These are phyloP conservation scores for Aspergillus tamarii DNA, from an alignment of 2,329 filamentous ascomycete genomes.

Conservation along the genomic window DNA sequence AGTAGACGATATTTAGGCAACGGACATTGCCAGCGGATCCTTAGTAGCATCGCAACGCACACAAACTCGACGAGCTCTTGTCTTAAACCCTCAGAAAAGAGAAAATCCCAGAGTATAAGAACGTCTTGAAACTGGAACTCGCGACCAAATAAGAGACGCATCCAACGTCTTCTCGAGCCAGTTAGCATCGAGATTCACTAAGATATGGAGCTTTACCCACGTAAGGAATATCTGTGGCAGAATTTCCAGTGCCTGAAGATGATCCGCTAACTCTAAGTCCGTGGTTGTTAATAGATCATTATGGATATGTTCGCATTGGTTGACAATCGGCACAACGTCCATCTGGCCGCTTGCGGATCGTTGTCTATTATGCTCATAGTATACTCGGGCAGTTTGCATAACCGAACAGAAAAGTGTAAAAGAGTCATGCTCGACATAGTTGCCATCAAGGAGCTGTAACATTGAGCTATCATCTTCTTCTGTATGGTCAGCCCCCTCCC, in stretches of 20 bases:
- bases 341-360: constrained; percentile 47
- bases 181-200: constrained; percentile 2
- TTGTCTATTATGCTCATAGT: constrained; percentile 73
- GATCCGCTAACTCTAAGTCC: constrained; percentile 80
- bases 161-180: constrained; percentile 66
- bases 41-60: constrained; percentile 90
- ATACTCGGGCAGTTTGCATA: constrained; percentile 84
- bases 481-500: constrained; percentile 36
- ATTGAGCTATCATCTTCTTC: constrained; percentile 56
- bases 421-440: constrained; percentile 85
- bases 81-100: constrained; percentile 83
- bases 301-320: constrained; percentile 84
- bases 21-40: constrained; percentile 87
- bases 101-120: constrained; percentile 83
- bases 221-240: constrained; percentile 97
- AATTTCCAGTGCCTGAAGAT: constrained; percentile 82
- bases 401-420: constrained; percentile 83
- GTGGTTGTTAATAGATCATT: constrained; percentile 75
- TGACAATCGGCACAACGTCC: constrained; percentile 72
- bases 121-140: constrained; percentile 90
- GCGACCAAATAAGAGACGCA: constrained; percentile 86
- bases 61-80: constrained; percentile 83
- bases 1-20: constrained; percentile 2
- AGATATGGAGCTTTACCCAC: constrained; percentile 52
- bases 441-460: constrained; percentile 68